Evolutionary conservation across 1,139 yeast species (phyloP).

Genomic region (Taphrina deformans): DNA sequence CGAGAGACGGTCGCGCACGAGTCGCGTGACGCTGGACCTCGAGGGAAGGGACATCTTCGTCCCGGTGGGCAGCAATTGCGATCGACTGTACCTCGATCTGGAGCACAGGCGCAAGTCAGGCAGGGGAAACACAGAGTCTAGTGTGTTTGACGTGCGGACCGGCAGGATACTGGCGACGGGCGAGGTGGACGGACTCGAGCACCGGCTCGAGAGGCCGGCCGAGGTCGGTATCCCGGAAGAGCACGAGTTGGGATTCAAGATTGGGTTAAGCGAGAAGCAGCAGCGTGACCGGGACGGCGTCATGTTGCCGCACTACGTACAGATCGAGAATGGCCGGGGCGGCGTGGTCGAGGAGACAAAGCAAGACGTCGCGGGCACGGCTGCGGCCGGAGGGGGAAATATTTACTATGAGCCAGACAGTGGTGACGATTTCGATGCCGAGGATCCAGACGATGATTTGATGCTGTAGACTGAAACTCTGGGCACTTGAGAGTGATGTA

Average conservation of each 20-base stretch:
- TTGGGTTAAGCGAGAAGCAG: conserved; percentile 72
- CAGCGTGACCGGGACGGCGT: conserved; percentile 77
- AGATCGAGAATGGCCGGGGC: conserved; percentile 42
- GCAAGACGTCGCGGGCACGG: conserved; percentile 42
- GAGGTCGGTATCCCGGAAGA: conserved; percentile 52
- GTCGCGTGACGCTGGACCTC: conserved; percentile 8
- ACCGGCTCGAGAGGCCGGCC: neutral
- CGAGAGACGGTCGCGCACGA: conserved; percentile 5
- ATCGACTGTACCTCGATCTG: neutral
- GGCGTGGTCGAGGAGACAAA: neutral
- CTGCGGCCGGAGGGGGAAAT: conserved; percentile 63
- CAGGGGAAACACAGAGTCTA: conserved; percentile 12
- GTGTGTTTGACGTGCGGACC: conserved; percentile 10
- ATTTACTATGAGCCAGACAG: conserved; percentile 89
- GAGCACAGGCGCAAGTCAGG: conserved; percentile 31
- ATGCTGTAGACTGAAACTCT: conserved; percentile 22
- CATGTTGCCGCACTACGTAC: conserved; percentile 86
- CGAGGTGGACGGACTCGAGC: conserved; percentile 4
- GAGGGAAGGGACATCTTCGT: conserved; percentile 20
- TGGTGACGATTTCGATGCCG: conserved; percentile 90
- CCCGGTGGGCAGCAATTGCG: conserved; percentile 12
- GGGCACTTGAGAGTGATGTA: too few species aligned
- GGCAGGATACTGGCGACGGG: neutral
- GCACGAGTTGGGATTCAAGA: conserved; percentile 80
- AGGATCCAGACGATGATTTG: conserved; percentile 92